Percentiles rank a stretch among this genome's conserved stretches.
Conservation (phyloP, 2,329 filamentous ascomycete species). For the Teratosphaeria viscida region DNA sequence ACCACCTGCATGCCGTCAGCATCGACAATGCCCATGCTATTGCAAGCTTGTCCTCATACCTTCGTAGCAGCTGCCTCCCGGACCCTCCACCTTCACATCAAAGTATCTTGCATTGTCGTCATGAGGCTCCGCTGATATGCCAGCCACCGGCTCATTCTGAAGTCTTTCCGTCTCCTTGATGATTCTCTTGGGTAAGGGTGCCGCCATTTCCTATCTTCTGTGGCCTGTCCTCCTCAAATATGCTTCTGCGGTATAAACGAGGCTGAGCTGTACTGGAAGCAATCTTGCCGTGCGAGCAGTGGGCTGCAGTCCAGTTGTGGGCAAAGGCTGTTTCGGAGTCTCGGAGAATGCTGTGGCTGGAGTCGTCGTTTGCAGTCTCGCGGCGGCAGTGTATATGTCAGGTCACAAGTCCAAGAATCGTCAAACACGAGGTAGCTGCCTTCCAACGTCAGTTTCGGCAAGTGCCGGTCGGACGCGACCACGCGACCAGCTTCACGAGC, state of each 20-base stretch:
- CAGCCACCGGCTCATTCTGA: constrained; percentile 91
- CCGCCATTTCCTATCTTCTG: constrained; percentile 41
- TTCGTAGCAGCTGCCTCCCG: constrained; percentile 87
- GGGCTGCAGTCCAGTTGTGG: neutral
- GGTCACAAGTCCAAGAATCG: neutral
- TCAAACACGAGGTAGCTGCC: neutral
- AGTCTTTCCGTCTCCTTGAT: constrained; percentile 97
- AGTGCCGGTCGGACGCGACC: neutral
- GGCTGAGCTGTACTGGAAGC: neutral
- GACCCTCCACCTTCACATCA: constrained; percentile 91
- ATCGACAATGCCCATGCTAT: neutral
- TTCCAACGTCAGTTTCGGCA: neutral
- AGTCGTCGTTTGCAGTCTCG: neutral
- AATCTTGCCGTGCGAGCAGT: neutral
- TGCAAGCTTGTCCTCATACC: constrained; percentile 43
- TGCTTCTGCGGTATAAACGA: neutral
- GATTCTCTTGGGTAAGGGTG: constrained; percentile 76
- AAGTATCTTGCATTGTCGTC: constrained; percentile 98
- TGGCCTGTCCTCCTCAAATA: neutral
- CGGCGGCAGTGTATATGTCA: neutral
- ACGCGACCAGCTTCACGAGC: neutral
- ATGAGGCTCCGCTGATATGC: constrained; percentile 90
- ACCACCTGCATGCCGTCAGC: constrained; percentile 43
- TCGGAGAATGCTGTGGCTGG: neutral
- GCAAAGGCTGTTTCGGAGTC: neutral